A percentile compares a stretch with the other conserved stretches of the same genome.
Conservation (phyloP, 2,329 filamentous ascomycete genomes). For the Cytospora paraplurivora region DNA sequence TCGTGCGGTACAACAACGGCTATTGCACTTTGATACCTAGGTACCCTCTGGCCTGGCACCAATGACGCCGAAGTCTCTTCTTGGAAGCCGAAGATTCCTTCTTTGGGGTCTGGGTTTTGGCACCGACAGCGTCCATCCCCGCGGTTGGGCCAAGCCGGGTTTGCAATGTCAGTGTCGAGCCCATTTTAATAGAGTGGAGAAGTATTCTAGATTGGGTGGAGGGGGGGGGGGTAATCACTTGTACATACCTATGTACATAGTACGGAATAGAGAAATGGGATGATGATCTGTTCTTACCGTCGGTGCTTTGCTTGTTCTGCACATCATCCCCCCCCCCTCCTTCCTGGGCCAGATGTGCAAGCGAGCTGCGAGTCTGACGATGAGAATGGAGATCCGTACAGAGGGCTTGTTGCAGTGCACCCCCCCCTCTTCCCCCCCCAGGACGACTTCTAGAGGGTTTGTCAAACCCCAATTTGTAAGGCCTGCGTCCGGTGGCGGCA, state of each 20-base stretch:
- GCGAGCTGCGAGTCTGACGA: slow-evolving; percentile 1
- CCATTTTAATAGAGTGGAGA: slow-evolving; percentile 8
- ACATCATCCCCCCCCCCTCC: slow-evolving; percentile 4
- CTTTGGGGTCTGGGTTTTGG: slow-evolving; percentile 11
- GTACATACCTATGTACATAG: not conserved
- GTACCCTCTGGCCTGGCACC: slow-evolving; percentile 12
- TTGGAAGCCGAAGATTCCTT: slow-evolving; percentile 21
- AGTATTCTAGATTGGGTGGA: too few species aligned
- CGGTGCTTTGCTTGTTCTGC: slow-evolving; percentile 4
- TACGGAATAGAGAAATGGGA: not conserved
- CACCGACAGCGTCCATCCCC: slow-evolving; percentile 24
- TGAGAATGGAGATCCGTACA: not conserved
- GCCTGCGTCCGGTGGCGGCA: not conserved
- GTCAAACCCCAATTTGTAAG: not conserved
- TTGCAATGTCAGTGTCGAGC: slow-evolving; percentile 20
- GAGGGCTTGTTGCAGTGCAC: not conserved
- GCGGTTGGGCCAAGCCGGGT: slow-evolving; percentile 6
- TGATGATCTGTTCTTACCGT: slow-evolving; percentile 18
- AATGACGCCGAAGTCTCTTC: slow-evolving; percentile 20
- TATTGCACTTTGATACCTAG: slow-evolving; percentile 17
- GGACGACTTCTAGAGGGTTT: not conserved
- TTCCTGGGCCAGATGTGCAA: slow-evolving; percentile 3
- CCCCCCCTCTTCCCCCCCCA: not conserved
- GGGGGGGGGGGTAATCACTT: slow-evolving; percentile 6
- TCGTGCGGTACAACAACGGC: not conserved